Conservation (phyloP, 768 basidiomycete species). For the Mycena haematopus region DNA sequence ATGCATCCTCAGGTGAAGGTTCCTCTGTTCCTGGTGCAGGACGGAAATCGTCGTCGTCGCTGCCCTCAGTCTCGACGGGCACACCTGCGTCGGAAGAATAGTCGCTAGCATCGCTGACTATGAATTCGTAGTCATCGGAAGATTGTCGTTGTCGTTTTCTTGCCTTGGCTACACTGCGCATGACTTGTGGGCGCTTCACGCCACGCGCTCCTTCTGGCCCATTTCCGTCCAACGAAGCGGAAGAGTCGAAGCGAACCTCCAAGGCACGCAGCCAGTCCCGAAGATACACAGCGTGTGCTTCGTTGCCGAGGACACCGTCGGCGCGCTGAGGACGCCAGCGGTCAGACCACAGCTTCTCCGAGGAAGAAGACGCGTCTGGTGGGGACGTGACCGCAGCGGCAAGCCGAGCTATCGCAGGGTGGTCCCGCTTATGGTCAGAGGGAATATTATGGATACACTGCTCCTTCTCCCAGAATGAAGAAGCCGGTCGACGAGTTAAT, state of each 20-base stretch:
- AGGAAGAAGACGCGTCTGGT: conserved; percentile 30
- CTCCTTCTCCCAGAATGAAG: conserved; percentile 21
- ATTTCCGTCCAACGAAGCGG: conserved; percentile 30
- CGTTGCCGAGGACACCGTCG: conserved; percentile 81
- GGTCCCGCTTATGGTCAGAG: conserved; percentile 40
- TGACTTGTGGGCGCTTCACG: conserved; percentile 63
- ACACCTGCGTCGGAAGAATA: conserved; percentile 21
- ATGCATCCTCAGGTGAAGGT: conserved; percentile 38
- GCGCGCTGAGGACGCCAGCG: conserved; percentile 80
- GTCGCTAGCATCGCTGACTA: conserved; percentile 31
- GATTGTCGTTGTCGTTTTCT: conserved; percentile 56
- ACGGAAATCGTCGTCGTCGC: conserved; percentile 62
- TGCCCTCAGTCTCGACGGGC: conserved; percentile 29
- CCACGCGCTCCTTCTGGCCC: conserved; percentile 43
- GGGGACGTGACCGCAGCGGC: conserved; percentile 31
- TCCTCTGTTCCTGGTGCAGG: conserved; percentile 38
- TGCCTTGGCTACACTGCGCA: conserved; percentile 57
- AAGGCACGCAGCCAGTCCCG: conserved; percentile 82
- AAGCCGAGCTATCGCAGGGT: conserved; percentile 60
- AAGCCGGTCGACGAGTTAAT: conserved; percentile 7
- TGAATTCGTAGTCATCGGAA: conserved; percentile 50
- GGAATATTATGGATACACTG: conserved; percentile 37
- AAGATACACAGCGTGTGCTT: conserved; percentile 69
- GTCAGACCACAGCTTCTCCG: conserved; percentile 68
- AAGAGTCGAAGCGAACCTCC: conserved; percentile 56